Conservation (phyloP, 768 basidiomycete genomes). For the Mycena alexandri region DNA sequence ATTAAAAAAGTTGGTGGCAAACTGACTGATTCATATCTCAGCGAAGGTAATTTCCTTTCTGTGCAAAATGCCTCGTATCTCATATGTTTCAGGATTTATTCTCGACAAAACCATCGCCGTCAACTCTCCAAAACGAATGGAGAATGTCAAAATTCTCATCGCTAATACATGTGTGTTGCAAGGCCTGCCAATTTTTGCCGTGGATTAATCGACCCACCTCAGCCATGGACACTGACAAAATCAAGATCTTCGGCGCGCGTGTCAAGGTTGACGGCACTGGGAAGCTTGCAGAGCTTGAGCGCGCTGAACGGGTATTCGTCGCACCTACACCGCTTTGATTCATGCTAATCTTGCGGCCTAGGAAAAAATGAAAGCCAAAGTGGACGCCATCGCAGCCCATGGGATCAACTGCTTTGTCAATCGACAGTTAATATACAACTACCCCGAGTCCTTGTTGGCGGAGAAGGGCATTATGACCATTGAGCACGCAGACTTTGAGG, state of each 20-base stretch:
- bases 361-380: conserved; percentile 99
- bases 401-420: conserved; percentile 99
- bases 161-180: conserved; percentile 91
- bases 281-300: conserved; percentile 97
- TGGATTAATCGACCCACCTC: conserved; percentile 13
- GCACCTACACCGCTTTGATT: not conserved
- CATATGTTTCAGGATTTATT: conserved; percentile 81
- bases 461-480: conserved; percentile 97
- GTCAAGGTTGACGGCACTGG: conserved; percentile 96
- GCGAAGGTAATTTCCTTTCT: conserved; percentile 75
- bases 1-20: conserved; percentile 99
- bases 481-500: conserved; percentile 99
- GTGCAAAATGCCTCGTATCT: conserved; percentile 4
- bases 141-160: conserved; percentile 95
- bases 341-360: conserved; percentile 45
- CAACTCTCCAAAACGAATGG: conserved; percentile 94
- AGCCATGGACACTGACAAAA: conserved; percentile 99
- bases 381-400: conserved; percentile 92
- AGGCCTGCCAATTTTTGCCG: not conserved
- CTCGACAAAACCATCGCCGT: conserved; percentile 95
- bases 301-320: conserved; percentile 84
- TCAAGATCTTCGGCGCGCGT: conserved; percentile 98
- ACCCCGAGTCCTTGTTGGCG: conserved; percentile 94
- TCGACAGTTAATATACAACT: conserved; percentile 99
- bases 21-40: conserved; percentile 97